phyloP scores from a whole-genome alignment of 2,329 filamentous ascomycete genomes.

The Zarea fungicola region DNA sequence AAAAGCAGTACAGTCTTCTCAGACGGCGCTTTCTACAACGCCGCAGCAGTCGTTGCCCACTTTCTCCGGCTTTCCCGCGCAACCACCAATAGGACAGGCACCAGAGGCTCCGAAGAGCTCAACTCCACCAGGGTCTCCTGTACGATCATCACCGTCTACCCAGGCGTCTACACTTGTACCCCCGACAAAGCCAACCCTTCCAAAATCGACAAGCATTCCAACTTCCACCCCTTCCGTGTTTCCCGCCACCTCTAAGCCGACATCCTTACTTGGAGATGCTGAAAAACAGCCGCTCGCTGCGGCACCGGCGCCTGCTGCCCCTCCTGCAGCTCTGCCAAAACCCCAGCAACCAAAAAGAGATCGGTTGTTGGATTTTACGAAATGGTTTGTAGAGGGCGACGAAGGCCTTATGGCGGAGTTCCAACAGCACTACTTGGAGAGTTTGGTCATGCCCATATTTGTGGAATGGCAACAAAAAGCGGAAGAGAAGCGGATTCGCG shows the following conservation, averaged over 20 bases:
- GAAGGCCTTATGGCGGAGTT: constrained; percentile 49
- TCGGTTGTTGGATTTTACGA: constrained; percentile 43
- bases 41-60: neutral
- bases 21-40: neutral
- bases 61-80: neutral
- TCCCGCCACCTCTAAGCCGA: neutral
- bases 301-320: neutral
- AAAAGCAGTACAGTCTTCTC: neutral
- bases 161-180: constrained; percentile 5
- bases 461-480: constrained; percentile 35
- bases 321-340: constrained; percentile 12
- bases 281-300: neutral
- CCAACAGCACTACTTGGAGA: constrained; percentile 38
- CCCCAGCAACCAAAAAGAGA: constrained; percentile 28
- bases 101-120: neutral
- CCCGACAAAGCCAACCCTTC: neutral
- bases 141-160: constrained; percentile 13
- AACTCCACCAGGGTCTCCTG: constrained; percentile 9
- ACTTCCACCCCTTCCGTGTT: neutral
- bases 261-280: neutral
- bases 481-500: constrained; percentile 35
- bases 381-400: constrained; percentile 52
- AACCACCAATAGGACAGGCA: neutral
- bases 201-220: constrained; percentile 2
- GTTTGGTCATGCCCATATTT: constrained; percentile 39